A percentile compares a stretch with the other conserved stretches of the same genome.
Conservation (phyloP, 75 land plant species). For the Picea sitchensis region DNA sequence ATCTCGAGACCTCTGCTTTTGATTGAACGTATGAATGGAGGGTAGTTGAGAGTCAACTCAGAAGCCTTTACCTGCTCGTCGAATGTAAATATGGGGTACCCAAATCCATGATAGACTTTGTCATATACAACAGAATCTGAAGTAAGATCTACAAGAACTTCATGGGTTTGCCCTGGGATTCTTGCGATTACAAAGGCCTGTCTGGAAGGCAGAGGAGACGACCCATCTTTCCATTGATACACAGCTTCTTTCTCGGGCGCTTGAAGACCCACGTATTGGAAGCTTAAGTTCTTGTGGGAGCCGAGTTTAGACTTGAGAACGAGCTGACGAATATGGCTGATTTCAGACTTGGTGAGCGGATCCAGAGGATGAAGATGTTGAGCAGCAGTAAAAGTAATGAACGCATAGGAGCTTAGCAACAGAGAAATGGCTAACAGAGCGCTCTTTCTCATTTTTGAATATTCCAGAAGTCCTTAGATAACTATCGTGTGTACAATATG, state of each 20-base stretch:
- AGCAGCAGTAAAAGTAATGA: neutral
- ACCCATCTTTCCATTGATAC: conserved; percentile 13
- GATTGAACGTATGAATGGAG: conserved; percentile 41
- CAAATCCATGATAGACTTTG: conserved; percentile 30
- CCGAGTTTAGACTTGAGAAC: conserved; percentile 4
- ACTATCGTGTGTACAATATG: no score
- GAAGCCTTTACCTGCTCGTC: conserved; percentile 32
- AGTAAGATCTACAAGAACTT: conserved; percentile 43
- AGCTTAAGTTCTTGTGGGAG: neutral
- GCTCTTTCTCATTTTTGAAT: neutral
- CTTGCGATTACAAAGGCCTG: conserved; percentile 44
- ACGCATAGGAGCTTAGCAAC: neutral
- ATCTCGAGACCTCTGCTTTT: conserved; percentile 32
- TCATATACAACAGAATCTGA: conserved; percentile 20
- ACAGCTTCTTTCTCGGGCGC: conserved; percentile 62
- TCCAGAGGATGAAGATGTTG: conserved; percentile 41
- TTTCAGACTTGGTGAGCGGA: conserved; percentile 39
- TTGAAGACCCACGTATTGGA: conserved; percentile 54
- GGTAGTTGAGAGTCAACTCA: conserved; percentile 19
- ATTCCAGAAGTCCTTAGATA: no score
- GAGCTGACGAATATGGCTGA: conserved; percentile 17
- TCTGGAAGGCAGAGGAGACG: conserved; percentile 24
- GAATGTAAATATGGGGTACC: conserved; percentile 35
- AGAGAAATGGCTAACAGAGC: neutral
- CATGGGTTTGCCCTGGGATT: conserved; percentile 22